These are phyloP conservation scores for Aspergillus mulundensis DNA, from an alignment of 495 filamentous ascomycete species.

Conservation along the genomic window DNA sequence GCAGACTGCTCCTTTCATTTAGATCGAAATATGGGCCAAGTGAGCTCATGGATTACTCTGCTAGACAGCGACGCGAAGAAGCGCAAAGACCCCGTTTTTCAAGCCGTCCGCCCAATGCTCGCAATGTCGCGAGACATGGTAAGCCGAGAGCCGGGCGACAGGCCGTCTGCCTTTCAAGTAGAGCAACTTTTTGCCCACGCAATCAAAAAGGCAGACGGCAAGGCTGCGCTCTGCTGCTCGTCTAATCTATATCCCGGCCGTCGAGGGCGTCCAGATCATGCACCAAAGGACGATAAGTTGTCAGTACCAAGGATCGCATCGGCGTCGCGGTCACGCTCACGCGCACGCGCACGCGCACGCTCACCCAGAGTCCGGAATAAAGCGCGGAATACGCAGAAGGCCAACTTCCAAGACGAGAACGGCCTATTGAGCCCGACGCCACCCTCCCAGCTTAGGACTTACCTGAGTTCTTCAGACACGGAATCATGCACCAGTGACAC, in stretches of 20 bases:
- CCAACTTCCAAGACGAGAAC: slow-evolving; percentile 5
- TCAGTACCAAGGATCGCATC: slow-evolving; percentile 2
- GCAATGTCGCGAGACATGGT: slow-evolving; percentile 44
- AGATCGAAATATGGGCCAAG: slow-evolving; percentile 63
- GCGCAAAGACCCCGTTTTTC: slow-evolving; percentile 48
- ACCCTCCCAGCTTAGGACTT: not conserved
- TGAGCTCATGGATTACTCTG: slow-evolving; percentile 70
- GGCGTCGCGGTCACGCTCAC: not conserved
- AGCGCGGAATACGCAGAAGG: not conserved
- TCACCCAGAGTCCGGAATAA: not conserved
- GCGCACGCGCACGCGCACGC: not conserved
- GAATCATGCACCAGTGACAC: slow-evolving; percentile 10
- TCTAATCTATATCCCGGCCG: slow-evolving; percentile 12
- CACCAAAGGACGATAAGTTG: not conserved
- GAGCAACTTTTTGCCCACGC: slow-evolving; percentile 22
- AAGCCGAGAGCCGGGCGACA: slow-evolving; percentile 29
- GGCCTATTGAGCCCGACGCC: slow-evolving; percentile 3
- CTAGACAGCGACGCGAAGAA: slow-evolving; percentile 65
- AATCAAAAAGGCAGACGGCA: slow-evolving; percentile 19
- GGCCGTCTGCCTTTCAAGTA: slow-evolving; percentile 36
- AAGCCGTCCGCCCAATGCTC: slow-evolving; percentile 38
- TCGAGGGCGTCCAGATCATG: slow-evolving; percentile 1
- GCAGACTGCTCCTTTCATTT: slow-evolving; percentile 79
- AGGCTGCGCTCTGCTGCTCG: slow-evolving; percentile 19
- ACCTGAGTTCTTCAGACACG: slow-evolving; percentile 7